Base-by-base conservation (phyloP, 2,329 filamentous ascomycete genomes). In the Exophiala xenobiotica region DNA sequence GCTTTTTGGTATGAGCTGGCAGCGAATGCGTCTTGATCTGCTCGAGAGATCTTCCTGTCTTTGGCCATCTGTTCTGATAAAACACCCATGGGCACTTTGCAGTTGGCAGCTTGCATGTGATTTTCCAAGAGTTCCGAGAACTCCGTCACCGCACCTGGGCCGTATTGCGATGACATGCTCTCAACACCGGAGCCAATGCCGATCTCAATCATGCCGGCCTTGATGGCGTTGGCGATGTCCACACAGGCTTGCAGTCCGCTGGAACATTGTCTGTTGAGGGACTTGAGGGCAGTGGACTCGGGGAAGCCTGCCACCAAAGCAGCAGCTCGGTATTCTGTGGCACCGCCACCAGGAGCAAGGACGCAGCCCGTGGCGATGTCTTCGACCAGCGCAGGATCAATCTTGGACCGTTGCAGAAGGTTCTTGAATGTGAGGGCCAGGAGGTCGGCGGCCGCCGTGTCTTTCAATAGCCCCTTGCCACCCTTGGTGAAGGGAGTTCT, bases 21-120 rank as follows among this genome's bases (percentile, higher is more conserved):
- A 11, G 93, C 93, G 70, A 97, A 99, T n/a, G 82, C 82, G 69
- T 99, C 93, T 73, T 97, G 93, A 46, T 80, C 75, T 8, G 78
- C 74, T 56, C 93, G 86, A 51, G 76, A 66, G 66, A 97, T 82
- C 53, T 79, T 78, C 64, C 86, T 83, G 68, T 90, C 90, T 73
- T 90, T 87, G 62, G 92, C 93, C 92, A 97, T 96, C 66, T 92
- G 73, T 74, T 99, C 93, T 22, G 90, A 96, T 43, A 97, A 78
- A 8, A 90, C 81, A 63, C 92, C 92, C 93, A 97, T 97, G 69
- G 90, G 86, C 2, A 97, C 92, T 76, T 95, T 96, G 84, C 93
- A 99, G 80, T 96, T 95, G 65, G 87, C 87, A 19, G 91, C 81
- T 68, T 93, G 86, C 59, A 83, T 79, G 77, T 92, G 81, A 64